Evolutionary conservation across 371 early-diverging fungal genomes (phyloP), one percentile per base, ranked within the genome.

Genomic region (Syncephalastrum monosporum): DNA sequence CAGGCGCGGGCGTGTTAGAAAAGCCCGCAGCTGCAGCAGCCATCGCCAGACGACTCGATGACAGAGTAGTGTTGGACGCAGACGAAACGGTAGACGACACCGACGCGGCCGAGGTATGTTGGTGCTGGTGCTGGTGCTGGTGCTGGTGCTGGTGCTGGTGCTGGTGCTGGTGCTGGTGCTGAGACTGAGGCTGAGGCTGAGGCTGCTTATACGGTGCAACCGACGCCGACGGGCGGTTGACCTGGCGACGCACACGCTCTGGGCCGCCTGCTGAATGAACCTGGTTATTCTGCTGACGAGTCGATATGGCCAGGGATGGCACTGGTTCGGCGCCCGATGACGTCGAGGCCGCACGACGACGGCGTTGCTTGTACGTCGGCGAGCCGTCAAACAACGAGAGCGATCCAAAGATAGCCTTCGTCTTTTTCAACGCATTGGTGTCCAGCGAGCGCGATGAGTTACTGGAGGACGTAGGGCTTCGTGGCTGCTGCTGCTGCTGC

Each of bases 301-400:
- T 27, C 48, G 24, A 27, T 27, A 46, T 25, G 55, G 48, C 15
- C 38, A 33, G 10, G 38, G 38, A 33, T 10, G 38, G 38, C 12
- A 33, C 12, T 10, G 38, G 60, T 33, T 41, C 55, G 56, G 51
- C 63, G 5, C 64, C 60, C 10, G 60, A 65, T 24, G 67, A 68
- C 12, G 75, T 72, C 13, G 84, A 82, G 25, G 79, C 72, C 6
- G 84, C 82, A 23, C 85, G 77, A 68, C 94, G 75, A 48, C 87
- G 71, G 29, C 90, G 74, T 60, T 86, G 86, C 60, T 89, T 89
- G 70, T 87, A 87, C 1, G 82, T 83, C 7, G 87, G 87, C 3
- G 87, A 82, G 3, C 87, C 87, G 44, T 86, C 90, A 69, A 89
- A 84, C 15, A 89, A 72, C 4, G 82, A 75, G 46, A 86, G 71